phyloP scores from a whole-genome alignment of 257 asterid genomes.

The Fraxinus excelsior region DNA sequence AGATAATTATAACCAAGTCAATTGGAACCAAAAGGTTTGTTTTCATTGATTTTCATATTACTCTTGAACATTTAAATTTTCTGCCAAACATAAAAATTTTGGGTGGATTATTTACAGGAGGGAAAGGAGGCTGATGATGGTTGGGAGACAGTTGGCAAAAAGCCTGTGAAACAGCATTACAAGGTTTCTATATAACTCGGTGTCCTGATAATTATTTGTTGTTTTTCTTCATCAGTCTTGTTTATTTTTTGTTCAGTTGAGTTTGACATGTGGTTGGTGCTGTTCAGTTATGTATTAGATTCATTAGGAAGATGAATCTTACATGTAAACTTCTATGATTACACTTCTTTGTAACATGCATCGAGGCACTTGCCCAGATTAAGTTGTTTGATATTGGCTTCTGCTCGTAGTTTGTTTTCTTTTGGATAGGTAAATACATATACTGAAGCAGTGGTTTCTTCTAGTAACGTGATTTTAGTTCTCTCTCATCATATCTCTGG shows the following conservation, averaged over 20 bases:
- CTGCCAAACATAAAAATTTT: conserved; percentile 9
- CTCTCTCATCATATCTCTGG: background rate
- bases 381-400: background rate
- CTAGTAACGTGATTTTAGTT: background rate
- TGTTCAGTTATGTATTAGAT: background rate
- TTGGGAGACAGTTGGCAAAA: conserved; percentile 78
- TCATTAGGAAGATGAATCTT: conserved; percentile 18
- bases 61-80: conserved; percentile 12
- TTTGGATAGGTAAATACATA: background rate
- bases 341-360: background rate
- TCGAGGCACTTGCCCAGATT: conserved; percentile 1
- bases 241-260: background rate
- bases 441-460: conserved; percentile 1
- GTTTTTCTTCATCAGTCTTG: conserved; percentile 2
- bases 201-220: too few relatives aligned
- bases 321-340: background rate
- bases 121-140: conserved; percentile 49
- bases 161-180: conserved; percentile 51
- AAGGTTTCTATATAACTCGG: conserved; percentile 47
- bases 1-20: conserved; percentile 23
- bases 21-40: conserved; percentile 30
- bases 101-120: conserved; percentile 44
- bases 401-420: background rate
- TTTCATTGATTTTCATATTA: conserved; percentile 21
- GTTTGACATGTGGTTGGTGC: background rate